Evolutionary conservation across 106 monocot species (phyloP).

Genomic region (Apostasia shenzhenica): DNA sequence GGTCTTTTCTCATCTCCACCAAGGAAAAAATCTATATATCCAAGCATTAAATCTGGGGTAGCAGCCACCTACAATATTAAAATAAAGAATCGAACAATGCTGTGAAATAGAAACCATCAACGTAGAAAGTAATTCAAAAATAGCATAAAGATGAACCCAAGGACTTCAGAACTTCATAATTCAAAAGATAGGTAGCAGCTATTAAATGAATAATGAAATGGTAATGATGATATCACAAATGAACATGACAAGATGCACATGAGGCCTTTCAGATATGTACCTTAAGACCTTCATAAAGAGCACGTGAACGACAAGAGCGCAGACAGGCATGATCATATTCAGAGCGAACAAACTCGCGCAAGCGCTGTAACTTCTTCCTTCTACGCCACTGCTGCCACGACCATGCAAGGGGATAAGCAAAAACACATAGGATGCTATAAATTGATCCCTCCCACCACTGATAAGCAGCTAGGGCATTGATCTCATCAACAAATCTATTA

Average conservation of each 20-base stretch:
- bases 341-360: slow-evolving; percentile 95
- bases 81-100: neutral
- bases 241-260: neutral
- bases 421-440: slow-evolving; percentile 67
- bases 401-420: slow-evolving; percentile 92
- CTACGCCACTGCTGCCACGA: slow-evolving; percentile 99
- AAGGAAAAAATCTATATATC: slow-evolving; percentile 94
- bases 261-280: slow-evolving; percentile 21
- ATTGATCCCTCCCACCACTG: slow-evolving; percentile 99
- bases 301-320: slow-evolving; percentile 93
- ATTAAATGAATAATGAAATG: too few species aligned
- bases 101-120: too few species aligned
- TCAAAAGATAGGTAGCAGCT: too few species aligned
- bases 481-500: slow-evolving; percentile 95
- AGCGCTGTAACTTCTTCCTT: slow-evolving; percentile 75
- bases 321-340: slow-evolving; percentile 98
- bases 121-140: too few species aligned
- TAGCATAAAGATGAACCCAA: too few species aligned
- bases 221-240: too few species aligned
- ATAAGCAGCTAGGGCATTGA: slow-evolving; percentile 81
- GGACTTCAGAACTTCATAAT: too few species aligned
- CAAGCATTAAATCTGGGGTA: slow-evolving; percentile 91
- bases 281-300: slow-evolving; percentile 98
- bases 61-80: slow-evolving; percentile 70
- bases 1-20: slow-evolving; percentile 98